Conservation (phyloP, 306 rosid species). For the Ammopiptanthus mongolicus region DNA sequence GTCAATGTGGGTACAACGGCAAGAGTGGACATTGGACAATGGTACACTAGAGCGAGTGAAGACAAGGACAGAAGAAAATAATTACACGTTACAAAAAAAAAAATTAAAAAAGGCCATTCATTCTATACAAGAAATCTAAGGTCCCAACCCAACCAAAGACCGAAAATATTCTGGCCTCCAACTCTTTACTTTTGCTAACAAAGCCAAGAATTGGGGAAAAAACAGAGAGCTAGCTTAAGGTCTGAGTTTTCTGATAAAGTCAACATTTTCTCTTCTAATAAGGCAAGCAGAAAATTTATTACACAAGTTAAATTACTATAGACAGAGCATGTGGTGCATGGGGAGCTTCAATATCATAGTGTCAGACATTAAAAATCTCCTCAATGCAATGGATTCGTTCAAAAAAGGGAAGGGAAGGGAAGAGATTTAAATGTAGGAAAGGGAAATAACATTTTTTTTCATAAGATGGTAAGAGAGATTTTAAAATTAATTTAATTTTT, state of each 20-base stretch:
- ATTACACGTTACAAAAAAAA: background rate
- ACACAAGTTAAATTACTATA: background rate
- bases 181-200: slow-evolving; percentile 28
- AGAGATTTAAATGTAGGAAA: no score
- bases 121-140: background rate
- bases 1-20: slow-evolving; percentile 29
- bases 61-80: background rate
- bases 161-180: slow-evolving; percentile 12
- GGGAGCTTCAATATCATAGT: background rate
- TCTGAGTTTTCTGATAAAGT: background rate
- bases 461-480: no score
- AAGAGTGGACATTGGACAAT: background rate
- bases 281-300: background rate
- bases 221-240: background rate
- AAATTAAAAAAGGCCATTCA: background rate
- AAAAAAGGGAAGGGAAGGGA: no score
- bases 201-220: background rate
- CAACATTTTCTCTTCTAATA: background rate
- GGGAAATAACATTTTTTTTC: no score
- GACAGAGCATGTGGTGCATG: background rate
- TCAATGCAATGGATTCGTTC: no score
- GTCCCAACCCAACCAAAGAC: background rate
- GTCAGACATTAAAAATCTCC: no score
- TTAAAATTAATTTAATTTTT: no score
- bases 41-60: background rate